Evolutionary conservation across 1,139 yeast genomes (phyloP).

Genomic region (Hyphopichia burtonii): DNA sequence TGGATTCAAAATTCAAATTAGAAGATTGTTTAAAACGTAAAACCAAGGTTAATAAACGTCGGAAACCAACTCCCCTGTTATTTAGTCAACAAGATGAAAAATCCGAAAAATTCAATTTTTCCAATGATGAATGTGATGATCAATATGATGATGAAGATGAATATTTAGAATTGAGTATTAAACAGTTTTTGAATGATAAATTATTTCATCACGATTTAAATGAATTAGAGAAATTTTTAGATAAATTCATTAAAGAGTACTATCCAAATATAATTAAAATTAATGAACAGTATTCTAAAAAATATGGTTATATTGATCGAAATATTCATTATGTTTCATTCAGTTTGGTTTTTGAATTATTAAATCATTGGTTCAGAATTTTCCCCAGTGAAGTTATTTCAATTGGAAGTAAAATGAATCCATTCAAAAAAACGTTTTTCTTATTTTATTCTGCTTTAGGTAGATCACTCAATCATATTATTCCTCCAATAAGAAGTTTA

Average conservation of each 20-base stretch:
- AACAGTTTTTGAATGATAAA: constrained; percentile 4
- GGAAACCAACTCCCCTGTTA: constrained; percentile 6
- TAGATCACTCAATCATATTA: constrained; percentile 30
- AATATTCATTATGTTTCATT: constrained; percentile 23
- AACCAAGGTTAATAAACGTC: background rate
- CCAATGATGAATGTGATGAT: constrained; percentile 2
- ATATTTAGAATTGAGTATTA: background rate
- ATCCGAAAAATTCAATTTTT: background rate
- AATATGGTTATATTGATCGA: constrained; percentile 12
- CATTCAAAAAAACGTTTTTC: constrained; percentile 33
- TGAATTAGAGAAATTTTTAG: constrained; percentile 32
- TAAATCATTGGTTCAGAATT: constrained; percentile 35
- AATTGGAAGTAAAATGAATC: constrained; percentile 25
- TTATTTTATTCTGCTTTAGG: constrained; percentile 37
- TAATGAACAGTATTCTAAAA: constrained; percentile 21
- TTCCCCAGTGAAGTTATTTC: constrained; percentile 35
- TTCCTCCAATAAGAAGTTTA: constrained; percentile 34
- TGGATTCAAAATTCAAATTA: background rate
- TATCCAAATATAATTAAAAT: constrained; percentile 27
- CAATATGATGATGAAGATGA: constrained; percentile 2
- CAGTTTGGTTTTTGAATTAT: constrained; percentile 29
- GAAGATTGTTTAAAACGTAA: background rate
- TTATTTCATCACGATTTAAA: constrained; percentile 11
- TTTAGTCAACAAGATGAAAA: background rate
- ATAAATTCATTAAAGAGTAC: constrained; percentile 22